phyloP scores from a whole-genome alignment of 176 grass and related monocot genomes.

The Triticum turgidum region DNA sequence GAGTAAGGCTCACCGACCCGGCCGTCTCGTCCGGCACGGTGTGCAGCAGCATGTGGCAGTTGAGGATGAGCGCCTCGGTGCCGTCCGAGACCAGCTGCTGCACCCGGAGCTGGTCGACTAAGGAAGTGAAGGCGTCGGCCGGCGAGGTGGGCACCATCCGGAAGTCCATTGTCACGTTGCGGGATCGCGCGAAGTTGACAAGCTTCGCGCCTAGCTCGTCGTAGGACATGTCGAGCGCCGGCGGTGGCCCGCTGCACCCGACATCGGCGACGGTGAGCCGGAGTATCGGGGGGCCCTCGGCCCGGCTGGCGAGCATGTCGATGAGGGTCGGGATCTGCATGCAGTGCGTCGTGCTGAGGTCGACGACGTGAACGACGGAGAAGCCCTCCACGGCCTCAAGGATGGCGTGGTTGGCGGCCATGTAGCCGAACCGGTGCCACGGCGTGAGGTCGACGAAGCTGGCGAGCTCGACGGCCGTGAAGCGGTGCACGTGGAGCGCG shows the following conservation, averaged over 20 bases:
- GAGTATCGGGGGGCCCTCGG: slow-evolving; percentile 70
- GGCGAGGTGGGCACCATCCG: slow-evolving; percentile 55
- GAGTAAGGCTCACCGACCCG: slow-evolving; percentile 37
- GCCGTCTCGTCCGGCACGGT: slow-evolving; percentile 87
- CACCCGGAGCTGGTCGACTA: slow-evolving; percentile 73
- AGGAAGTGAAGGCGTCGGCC: slow-evolving; percentile 55
- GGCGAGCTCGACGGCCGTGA: slow-evolving; percentile 86
- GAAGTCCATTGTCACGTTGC: slow-evolving; percentile 87
- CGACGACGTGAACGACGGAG: slow-evolving; percentile 73
- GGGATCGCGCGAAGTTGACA: slow-evolving; percentile 69
- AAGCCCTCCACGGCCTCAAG: slow-evolving; percentile 78
- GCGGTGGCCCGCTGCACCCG: slow-evolving; percentile 31
- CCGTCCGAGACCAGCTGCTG: slow-evolving; percentile 77
- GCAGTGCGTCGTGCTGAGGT: slow-evolving; percentile 92
- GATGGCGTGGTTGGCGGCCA: slow-evolving; percentile 81
- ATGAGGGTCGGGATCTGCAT: slow-evolving; percentile 99
- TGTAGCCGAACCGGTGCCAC: slow-evolving; percentile 93
- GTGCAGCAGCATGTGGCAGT: slow-evolving; percentile 97
- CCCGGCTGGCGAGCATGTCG: slow-evolving; percentile 70
- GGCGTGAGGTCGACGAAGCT: slow-evolving; percentile 94
- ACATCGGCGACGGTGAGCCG: slow-evolving; percentile 66
- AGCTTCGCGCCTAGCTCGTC: slow-evolving; percentile 81
- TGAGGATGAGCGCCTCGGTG: slow-evolving; percentile 75
- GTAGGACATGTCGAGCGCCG: slow-evolving; percentile 74
- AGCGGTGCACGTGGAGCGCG: slow-evolving; percentile 60